Conservation (phyloP, 116 monocot genomes). For the Trichopus zeylanicus region DNA sequence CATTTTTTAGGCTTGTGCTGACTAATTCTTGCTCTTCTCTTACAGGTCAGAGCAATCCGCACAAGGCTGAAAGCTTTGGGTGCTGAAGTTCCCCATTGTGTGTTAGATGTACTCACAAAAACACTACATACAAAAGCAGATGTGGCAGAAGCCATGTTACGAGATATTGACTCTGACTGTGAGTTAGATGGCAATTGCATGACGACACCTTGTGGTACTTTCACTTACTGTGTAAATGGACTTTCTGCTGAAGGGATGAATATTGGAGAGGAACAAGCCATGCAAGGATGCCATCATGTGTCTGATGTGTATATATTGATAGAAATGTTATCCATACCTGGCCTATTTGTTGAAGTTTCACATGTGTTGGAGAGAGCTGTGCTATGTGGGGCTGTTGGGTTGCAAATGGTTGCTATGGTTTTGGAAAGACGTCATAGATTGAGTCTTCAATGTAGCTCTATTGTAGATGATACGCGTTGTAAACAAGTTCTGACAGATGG, state of each 20-base stretch:
- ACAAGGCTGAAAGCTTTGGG: constrained; percentile 69
- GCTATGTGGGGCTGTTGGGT: constrained; percentile 42
- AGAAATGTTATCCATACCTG: constrained; percentile 61
- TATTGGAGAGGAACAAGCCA: constrained; percentile 32
- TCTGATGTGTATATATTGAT: constrained; percentile 73
- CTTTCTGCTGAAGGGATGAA: constrained; percentile 36
- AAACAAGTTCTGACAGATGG: constrained; percentile 27
- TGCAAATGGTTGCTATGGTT: constrained; percentile 66
- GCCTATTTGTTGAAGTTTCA: constrained; percentile 68
- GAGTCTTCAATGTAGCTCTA: constrained; percentile 19
- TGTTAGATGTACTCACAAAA: constrained; percentile 66
- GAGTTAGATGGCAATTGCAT: too few species aligned
- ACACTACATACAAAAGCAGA: constrained; percentile 49
- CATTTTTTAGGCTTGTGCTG: not conserved
- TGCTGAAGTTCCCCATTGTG: constrained; percentile 56
- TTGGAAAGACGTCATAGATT: constrained; percentile 73
- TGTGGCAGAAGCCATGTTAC: constrained; percentile 67
- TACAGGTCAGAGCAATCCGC: constrained; percentile 78
- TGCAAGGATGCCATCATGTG: constrained; percentile 45
- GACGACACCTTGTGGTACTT: too few species aligned
- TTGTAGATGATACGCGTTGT: constrained; percentile 25
- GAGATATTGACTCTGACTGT: constrained; percentile 75
- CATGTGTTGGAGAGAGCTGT: constrained; percentile 70
- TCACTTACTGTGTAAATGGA: too few species aligned
- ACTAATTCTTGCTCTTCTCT: constrained; percentile 1